These are phyloP conservation scores for Grosmannia huntii DNA, from an alignment of 2,329 filamentous ascomycete genomes.

Conservation along the genomic window DNA sequence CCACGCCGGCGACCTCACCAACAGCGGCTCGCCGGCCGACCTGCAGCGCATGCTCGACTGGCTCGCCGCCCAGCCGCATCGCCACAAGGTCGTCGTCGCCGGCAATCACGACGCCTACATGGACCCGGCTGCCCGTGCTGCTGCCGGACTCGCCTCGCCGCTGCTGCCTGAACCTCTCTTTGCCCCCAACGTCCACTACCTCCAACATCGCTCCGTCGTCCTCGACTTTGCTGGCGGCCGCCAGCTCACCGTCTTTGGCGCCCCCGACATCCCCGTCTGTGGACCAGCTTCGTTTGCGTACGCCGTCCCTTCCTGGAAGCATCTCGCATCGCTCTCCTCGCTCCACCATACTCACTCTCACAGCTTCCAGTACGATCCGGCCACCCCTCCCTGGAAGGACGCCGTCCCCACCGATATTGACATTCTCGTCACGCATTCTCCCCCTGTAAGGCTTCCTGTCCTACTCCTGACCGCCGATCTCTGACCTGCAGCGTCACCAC, in stretches of 20 bases:
- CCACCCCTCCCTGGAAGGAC: conserved; percentile 56
- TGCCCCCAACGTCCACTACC: conserved; percentile 53
- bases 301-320: background rate
- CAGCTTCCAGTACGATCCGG: conserved; percentile 60
- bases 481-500: conserved; percentile 43
- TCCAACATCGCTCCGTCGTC: conserved; percentile 55
- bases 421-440: conserved; percentile 69
- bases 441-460: conserved; percentile 39
- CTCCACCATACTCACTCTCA: background rate
- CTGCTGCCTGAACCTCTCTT: conserved; percentile 39
- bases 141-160: conserved; percentile 31
- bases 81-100: conserved; percentile 67
- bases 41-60: conserved; percentile 80
- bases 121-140: conserved; percentile 49
- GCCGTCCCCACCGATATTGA: conserved; percentile 61
- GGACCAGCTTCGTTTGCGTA: conserved; percentile 56
- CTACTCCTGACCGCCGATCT: no score
- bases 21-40: conserved; percentile 55
- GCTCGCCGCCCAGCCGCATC: conserved; percentile 61
- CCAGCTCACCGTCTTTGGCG: conserved; percentile 65
- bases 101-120: conserved; percentile 89
- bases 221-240: conserved; percentile 44
- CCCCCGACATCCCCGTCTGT: conserved; percentile 65
- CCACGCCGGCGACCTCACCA: conserved; percentile 77
- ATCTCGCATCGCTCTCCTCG: background rate